Evolutionary conservation across 495 filamentous ascomycete genomes (phyloP), one percentile per base, ranked within the genome.

Genomic region (Cercophora newfieldiana): DNA sequence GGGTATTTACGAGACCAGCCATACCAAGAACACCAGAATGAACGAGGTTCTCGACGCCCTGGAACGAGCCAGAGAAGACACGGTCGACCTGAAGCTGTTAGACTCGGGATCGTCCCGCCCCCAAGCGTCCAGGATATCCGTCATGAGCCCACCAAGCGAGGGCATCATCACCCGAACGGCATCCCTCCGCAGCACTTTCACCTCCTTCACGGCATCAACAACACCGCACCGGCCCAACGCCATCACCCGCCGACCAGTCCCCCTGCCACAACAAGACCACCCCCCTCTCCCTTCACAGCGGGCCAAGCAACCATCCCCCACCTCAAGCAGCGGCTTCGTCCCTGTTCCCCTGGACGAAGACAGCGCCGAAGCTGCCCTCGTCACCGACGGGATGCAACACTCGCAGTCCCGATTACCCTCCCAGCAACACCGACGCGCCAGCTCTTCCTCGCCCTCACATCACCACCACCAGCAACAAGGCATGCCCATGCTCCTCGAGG

Each of bases 91-190:
- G 26, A 72, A 73, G 53, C 31, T 66, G 7, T 47, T 65, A 8
- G 68, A 69, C 31, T 25, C 64, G 28, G 48, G 64, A 0, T 67
- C 69, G 6, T 51, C 56, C 21, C 37, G 59, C 14, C 56, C n/a
- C 50, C 59, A 7, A 37, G 26, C 16, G 22, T 21, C 33, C 7
- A n/a, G 10, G 4, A 22, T 51, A 18, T 14, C 53, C 3, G 59
- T 65, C 5, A 61, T 66, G n/a, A 54, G 66, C 7, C 67, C 72
- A 7, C 64, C 67, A 8, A 77, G 75, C 67, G 75, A 77, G 31
- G 75, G 75, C 24, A 71, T 77, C 66, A 57, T 77, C 31, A 74
- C 75, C 21, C 73, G 75, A 16, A 77, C 54, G 63, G 64, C 71
- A 1, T 77, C 75, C 4, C 30, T 75, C n/a, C 69, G 75, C 29